These are phyloP conservation scores for Clavispora vitiphila DNA, from an alignment of 805 yeast genomes.

Conservation along the genomic window DNA sequence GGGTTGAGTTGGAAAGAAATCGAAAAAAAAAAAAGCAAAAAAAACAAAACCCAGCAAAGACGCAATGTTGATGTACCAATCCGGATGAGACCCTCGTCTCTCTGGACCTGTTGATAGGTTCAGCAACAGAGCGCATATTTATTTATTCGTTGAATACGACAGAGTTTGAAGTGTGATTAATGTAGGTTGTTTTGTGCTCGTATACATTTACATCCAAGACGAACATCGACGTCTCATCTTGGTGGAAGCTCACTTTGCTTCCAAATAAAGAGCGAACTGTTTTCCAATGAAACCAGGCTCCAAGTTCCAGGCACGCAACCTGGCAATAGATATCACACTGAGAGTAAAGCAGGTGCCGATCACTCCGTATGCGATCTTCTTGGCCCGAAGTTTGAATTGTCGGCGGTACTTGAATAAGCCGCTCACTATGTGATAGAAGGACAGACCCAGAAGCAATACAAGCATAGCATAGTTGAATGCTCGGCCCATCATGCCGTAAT, in stretches of 20 bases:
- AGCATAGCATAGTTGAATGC: slow-evolving; percentile 12
- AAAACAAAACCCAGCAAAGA: neutral
- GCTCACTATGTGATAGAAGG: slow-evolving; percentile 48
- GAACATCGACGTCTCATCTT: too few species aligned
- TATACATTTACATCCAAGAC: too few species aligned
- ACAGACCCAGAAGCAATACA: slow-evolving; percentile 16
- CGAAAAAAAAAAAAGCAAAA: neutral
- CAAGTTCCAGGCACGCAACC: slow-evolving; percentile 19
- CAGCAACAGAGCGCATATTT: neutral
- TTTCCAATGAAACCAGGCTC: slow-evolving; percentile 27
- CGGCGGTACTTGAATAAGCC: slow-evolving; percentile 49
- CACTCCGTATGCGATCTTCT: slow-evolving; percentile 40
- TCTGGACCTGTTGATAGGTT: neutral
- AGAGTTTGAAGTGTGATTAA: neutral
- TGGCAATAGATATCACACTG: slow-evolving; percentile 33
- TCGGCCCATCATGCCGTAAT: slow-evolving; percentile 10
- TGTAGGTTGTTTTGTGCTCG: too few species aligned
- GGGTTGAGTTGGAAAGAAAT: neutral
- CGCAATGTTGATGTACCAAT: neutral
- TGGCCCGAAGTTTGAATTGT: slow-evolving; percentile 33
- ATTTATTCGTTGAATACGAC: neutral
- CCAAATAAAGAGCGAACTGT: slow-evolving; percentile 25
- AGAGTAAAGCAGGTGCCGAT: slow-evolving; percentile 32
- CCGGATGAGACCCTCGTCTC: neutral
- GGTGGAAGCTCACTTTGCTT: neutral